phyloP scores from a whole-genome alignment of 306 rosid species.

The Chamaecrista fasciculata region DNA sequence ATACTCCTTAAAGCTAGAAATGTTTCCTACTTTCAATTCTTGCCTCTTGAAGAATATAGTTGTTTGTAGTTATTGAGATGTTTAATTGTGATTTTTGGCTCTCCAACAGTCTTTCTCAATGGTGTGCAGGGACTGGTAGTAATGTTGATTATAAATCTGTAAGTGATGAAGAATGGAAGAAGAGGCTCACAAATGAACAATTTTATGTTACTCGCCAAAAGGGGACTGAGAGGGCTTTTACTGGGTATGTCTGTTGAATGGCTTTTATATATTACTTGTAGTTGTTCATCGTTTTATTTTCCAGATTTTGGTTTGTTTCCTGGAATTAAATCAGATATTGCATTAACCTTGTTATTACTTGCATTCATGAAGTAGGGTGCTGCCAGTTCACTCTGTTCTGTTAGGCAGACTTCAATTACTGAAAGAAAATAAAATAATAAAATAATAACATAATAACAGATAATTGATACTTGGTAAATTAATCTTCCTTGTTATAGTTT shows the following conservation, averaged over 20 bases:
- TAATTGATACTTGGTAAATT: too few relatives aligned
- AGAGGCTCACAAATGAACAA: slow-evolving; percentile 60
- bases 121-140: slow-evolving; percentile 47
- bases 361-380: not conserved
- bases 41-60: not conserved
- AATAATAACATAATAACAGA: too few relatives aligned
- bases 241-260: slow-evolving; percentile 56
- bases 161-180: slow-evolving; percentile 73
- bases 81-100: slow-evolving; percentile 1
- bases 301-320: not conserved
- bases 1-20: not conserved
- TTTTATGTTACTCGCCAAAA: slow-evolving; percentile 76
- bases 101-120: not conserved
- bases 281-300: not conserved
- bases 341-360: not conserved
- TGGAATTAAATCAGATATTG: not conserved
- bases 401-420: not conserved
- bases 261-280: not conserved
- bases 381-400: not conserved
- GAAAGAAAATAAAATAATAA: not conserved
- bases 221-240: slow-evolving; percentile 96
- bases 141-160: slow-evolving; percentile 53
- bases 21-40: not conserved
- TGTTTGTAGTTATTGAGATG: slow-evolving; percentile 5
- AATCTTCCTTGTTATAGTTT: not conserved